Percentiles rank a stretch among this genome's conserved stretches.
phyloP scores from a whole-genome alignment of 2,329 filamentous ascomycete species.

The Cercospora zeina region DNA sequence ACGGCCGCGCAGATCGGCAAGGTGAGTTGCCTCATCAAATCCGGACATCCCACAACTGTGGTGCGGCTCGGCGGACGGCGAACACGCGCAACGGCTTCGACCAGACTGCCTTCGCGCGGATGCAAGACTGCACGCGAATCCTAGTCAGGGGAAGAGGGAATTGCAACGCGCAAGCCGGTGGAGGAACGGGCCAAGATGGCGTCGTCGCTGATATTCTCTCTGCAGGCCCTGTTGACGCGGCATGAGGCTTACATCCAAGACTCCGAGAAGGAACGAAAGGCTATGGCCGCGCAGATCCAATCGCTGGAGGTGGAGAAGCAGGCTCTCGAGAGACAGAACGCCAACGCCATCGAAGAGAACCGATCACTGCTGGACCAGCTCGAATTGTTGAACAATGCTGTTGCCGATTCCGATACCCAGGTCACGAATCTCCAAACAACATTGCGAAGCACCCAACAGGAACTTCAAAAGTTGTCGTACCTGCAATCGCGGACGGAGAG shows the following conservation, averaged over 20 bases:
- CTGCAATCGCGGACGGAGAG: constrained; percentile 73
- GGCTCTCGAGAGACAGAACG: constrained; percentile 72
- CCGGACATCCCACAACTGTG: constrained; percentile 33
- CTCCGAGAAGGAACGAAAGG: constrained; percentile 78
- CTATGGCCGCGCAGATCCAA: constrained; percentile 71
- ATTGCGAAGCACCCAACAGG: constrained; percentile 73
- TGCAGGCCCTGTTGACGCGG: constrained; percentile 84
- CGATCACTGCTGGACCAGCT: constrained; percentile 77
- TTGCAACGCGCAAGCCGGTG: constrained; percentile 13
- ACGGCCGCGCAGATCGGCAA: constrained; percentile 86
- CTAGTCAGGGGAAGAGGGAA: constrained; percentile 13
- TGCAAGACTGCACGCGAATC: constrained; percentile 15
- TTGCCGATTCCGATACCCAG: constrained; percentile 75
- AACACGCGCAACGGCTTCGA: constrained; percentile 13
- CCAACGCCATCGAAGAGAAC: constrained; percentile 78
- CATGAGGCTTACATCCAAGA: constrained; percentile 95
- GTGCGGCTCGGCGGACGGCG: constrained; percentile 11
- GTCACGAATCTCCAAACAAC: constrained; percentile 75
- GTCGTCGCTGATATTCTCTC: constrained; percentile 66
- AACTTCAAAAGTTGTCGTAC: constrained; percentile 70
- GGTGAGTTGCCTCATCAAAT: constrained; percentile 61
- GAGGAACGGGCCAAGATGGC: constrained; percentile 36
- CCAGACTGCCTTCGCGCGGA: constrained; percentile 4
- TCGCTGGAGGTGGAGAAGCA: constrained; percentile 71
- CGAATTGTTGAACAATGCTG: constrained; percentile 76